Conservation (phyloP, 805 yeast genomes). For the Hanseniaspora hatyaiensis region DNA sequence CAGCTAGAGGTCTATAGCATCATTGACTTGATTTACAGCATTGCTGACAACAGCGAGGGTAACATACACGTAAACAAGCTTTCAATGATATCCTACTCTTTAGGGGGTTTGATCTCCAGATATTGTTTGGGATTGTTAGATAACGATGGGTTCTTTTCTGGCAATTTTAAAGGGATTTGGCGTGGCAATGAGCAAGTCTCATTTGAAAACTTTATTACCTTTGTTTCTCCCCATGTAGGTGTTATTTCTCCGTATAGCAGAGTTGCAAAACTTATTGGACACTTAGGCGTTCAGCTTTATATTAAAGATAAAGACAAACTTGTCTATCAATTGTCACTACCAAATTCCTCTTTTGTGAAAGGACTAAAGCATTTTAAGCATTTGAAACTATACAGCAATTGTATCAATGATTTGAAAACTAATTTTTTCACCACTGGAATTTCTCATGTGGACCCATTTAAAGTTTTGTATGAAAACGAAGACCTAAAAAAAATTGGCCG, state of each 20-base stretch:
- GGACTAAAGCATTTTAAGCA: constrained; percentile 45
- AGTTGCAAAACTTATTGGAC: constrained; percentile 57
- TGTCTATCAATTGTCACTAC: constrained; percentile 53
- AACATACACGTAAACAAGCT: constrained; percentile 40
- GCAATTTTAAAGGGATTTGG: constrained; percentile 20
- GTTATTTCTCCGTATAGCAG: constrained; percentile 50
- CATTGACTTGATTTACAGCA: constrained; percentile 24
- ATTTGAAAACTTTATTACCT: constrained; percentile 49
- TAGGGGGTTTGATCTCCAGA: constrained; percentile 73
- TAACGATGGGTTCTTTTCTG: constrained; percentile 40
- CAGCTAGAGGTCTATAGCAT: constrained; percentile 49
- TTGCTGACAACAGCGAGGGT: constrained; percentile 13
- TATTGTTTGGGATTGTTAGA: constrained; percentile 64
- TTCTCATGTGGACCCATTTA: constrained; percentile 48
- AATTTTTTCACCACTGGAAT: constrained; percentile 77
- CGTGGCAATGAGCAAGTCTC: too few relatives aligned
- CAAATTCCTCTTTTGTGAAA: constrained; percentile 46
- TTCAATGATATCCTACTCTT: constrained; percentile 69
- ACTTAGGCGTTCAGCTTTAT: constrained; percentile 66
- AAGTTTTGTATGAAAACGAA: constrained; percentile 34
- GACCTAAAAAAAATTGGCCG: constrained; percentile 31
- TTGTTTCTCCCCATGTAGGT: constrained; percentile 64
- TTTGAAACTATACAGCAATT: constrained; percentile 57
- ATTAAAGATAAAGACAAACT: constrained; percentile 49
- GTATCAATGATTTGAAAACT: constrained; percentile 68